These are phyloP conservation scores for Crucibulum laeve DNA, from an alignment of 768 basidiomycete species.

Conservation along the genomic window DNA sequence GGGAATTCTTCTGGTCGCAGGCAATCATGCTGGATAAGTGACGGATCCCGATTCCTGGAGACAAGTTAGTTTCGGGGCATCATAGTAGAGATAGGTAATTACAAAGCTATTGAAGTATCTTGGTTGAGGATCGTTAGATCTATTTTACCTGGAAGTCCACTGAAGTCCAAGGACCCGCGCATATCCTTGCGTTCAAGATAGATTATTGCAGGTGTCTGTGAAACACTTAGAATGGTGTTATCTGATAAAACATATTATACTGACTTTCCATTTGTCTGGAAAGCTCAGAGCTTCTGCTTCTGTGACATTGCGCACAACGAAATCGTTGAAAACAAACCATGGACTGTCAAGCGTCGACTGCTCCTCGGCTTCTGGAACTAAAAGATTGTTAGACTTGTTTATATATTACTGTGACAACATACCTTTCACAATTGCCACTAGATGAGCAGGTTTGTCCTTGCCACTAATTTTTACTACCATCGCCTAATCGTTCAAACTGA, in stretches of 20 bases:
- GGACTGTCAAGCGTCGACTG: conserved; percentile 38
- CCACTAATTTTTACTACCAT: conserved; percentile 76
- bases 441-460: conserved; percentile 72
- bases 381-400: neutral
- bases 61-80: neutral
- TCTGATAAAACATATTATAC: conserved; percentile 16
- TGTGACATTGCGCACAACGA: conserved; percentile 78
- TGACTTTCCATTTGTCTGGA: conserved; percentile 88
- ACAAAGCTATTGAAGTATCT: conserved; percentile 89
- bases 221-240: neutral
- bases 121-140: conserved; percentile 75
- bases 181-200: conserved; percentile 79
- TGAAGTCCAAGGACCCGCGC: conserved; percentile 54
- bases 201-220: conserved; percentile 82
- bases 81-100: conserved; percentile 16
- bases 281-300: conserved; percentile 89
- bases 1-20: conserved; percentile 76
- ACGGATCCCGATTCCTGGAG: conserved; percentile 69
- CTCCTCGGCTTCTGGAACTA: conserved; percentile 69
- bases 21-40: conserved; percentile 72
- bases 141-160: conserved; percentile 55
- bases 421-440: conserved; percentile 88
- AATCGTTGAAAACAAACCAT: conserved; percentile 98
- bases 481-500: conserved; percentile 42
- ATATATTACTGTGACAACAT: conserved; percentile 9